phyloP scores from a whole-genome alignment of 1,139 yeast species.

The Cylindricascospora bacillispora region DNA sequence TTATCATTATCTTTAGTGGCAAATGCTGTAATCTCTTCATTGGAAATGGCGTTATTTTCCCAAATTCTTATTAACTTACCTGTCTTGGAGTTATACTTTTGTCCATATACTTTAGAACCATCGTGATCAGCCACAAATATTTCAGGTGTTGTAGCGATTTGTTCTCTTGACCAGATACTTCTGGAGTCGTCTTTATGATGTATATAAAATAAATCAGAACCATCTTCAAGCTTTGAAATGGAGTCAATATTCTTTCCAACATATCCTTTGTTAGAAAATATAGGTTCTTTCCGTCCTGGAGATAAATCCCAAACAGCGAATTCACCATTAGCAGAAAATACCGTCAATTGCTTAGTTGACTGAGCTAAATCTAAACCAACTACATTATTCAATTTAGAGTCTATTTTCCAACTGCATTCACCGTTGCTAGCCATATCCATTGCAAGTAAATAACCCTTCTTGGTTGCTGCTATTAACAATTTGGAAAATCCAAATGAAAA shows the following conservation, averaged over 20 bases:
- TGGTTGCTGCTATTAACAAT: conserved; percentile 33
- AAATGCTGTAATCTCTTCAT: conserved; percentile 30
- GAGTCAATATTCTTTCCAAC: conserved; percentile 2
- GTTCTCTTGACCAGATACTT: conserved; percentile 1
- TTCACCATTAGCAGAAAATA: conserved; percentile 22
- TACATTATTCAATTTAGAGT: conserved; percentile 18
- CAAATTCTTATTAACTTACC: conserved; percentile 24
- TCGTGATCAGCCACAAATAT: conserved; percentile 18
- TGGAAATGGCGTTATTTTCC: conserved; percentile 17
- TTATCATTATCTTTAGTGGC: conserved; percentile 31
- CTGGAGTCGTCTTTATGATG: conserved; percentile 2
- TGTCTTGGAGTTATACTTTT: conserved; percentile 9
- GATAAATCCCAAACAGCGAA: conserved; percentile 5
- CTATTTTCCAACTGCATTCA: conserved; percentile 30
- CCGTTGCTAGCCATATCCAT: conserved; percentile 32
- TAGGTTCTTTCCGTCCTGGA: not conserved
- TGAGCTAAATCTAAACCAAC: conserved; percentile 11
- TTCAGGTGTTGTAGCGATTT: conserved; percentile 1
- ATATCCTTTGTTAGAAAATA: not conserved
- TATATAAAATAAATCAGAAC: conserved; percentile 2
- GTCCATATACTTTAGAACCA: conserved; percentile 18
- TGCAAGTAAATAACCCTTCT: conserved; percentile 33
- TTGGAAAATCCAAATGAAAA: conserved; percentile 39
- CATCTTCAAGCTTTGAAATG: conserved; percentile 1
- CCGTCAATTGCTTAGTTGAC: conserved; percentile 11